phyloP scores from a whole-genome alignment of 129 eudicot species.

The Daucus carota region DNA sequence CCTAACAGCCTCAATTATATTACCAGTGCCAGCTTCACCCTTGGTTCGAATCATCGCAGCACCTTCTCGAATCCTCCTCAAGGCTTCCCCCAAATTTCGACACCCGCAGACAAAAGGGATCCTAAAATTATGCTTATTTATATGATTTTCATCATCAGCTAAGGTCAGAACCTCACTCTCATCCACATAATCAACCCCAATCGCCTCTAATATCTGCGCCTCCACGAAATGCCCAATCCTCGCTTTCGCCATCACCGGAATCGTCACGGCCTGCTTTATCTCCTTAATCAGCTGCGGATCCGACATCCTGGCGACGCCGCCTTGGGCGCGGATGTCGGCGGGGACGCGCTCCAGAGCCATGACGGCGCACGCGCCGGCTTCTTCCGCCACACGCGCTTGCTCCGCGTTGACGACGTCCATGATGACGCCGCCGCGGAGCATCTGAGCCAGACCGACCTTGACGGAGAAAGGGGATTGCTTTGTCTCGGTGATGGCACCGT shows the following conservation, averaged over 20 bases:
- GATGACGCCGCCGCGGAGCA: slow-evolving; percentile 19
- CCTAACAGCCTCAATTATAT: slow-evolving; percentile 10
- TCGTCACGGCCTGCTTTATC: slow-evolving; percentile 46
- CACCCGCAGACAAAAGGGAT: slow-evolving; percentile 3
- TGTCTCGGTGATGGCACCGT: slow-evolving; percentile 10
- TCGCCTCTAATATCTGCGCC: slow-evolving; percentile 18
- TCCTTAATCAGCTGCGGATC: slow-evolving; percentile 58
- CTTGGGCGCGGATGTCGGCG: slow-evolving; percentile 61
- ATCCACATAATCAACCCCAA: slow-evolving; percentile 23
- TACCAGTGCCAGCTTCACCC: slow-evolving; percentile 7
- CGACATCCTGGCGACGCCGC: slow-evolving; percentile 61
- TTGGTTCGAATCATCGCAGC: slow-evolving; percentile 6
- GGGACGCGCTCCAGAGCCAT: slow-evolving; percentile 51
- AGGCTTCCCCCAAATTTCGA: slow-evolving; percentile 3
- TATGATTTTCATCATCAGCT: slow-evolving; percentile 6
- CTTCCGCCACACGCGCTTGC: slow-evolving; percentile 27
- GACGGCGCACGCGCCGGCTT: slow-evolving; percentile 24
- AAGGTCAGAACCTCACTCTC: slow-evolving; percentile 33
- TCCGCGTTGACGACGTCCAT: slow-evolving; percentile 16
- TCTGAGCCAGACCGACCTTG: slow-evolving; percentile 9
- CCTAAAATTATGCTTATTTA: slow-evolving; percentile 5
- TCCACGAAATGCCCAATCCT: slow-evolving; percentile 23
- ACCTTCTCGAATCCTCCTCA: background rate
- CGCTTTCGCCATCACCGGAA: slow-evolving; percentile 19
- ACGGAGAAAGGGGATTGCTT: slow-evolving; percentile 9